A percentile compares a stretch with the other conserved stretches of the same genome.
Evolutionary conservation across 2,329 filamentous ascomycete species (phyloP).

Genomic region (Aspergillus arachidicola): DNA sequence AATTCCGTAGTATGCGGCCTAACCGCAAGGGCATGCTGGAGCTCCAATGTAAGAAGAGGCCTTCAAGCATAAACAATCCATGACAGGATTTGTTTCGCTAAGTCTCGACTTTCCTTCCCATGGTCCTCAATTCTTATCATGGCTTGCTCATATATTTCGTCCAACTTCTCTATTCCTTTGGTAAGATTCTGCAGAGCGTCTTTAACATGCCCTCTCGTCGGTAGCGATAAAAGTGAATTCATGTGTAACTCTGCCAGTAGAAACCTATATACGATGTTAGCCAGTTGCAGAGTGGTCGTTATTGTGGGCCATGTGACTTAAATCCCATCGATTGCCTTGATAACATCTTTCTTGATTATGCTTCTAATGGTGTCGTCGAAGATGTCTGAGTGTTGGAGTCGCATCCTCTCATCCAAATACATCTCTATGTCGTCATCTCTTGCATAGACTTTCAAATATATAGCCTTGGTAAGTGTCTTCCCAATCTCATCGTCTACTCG

Average conservation of each 20-base stretch:
- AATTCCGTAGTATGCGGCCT: not conserved
- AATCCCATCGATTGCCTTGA: not conserved
- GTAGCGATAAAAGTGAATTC: not conserved
- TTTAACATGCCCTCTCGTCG: not conserved
- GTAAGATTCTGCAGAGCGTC: not conserved
- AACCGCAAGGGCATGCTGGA: not conserved
- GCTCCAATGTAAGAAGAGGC: not conserved
- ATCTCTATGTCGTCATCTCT: not conserved
- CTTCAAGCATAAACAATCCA: not conserved
- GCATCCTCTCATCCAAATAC: not conserved
- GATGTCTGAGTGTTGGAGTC: not conserved
- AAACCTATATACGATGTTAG: not conserved
- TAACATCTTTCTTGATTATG: slow-evolving; percentile 23
- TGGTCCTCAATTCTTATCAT: not conserved
- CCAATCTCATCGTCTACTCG: slow-evolving; percentile 27
- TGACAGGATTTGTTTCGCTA: not conserved
- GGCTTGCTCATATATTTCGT: not conserved
- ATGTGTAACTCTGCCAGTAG: not conserved
- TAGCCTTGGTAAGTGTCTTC: not conserved
- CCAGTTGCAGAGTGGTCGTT: not conserved
- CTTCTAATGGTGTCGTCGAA: not conserved
- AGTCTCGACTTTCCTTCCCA: no score
- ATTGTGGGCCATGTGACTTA: not conserved
- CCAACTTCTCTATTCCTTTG: not conserved
- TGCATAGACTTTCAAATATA: not conserved